Conservation (phyloP, 306 rosid species). For the Abrus precatorius region DNA sequence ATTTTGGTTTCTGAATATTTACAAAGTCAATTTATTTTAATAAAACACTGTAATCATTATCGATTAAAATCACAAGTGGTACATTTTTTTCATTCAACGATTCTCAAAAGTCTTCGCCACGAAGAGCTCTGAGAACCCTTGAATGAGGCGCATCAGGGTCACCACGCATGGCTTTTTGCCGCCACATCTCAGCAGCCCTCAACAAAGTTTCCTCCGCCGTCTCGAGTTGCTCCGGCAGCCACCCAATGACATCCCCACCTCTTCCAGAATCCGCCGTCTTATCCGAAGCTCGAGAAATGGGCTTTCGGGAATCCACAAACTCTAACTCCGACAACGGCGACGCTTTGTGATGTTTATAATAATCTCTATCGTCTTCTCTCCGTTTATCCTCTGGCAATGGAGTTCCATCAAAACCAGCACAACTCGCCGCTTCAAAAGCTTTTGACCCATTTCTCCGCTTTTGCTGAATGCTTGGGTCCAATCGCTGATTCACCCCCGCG, state of each 20-base stretch:
- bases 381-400: slow-evolving; percentile 61
- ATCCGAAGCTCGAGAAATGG: slow-evolving; percentile 51
- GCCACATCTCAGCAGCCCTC: slow-evolving; percentile 75
- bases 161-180: slow-evolving; percentile 69
- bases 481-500: slow-evolving; percentile 53
- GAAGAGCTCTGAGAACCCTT: slow-evolving; percentile 70
- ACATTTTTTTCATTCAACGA: neutral
- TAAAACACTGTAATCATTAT: neutral
- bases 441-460: slow-evolving; percentile 45
- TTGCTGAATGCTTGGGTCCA: slow-evolving; percentile 64
- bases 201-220: slow-evolving; percentile 80
- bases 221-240: slow-evolving; percentile 86
- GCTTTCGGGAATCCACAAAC: slow-evolving; percentile 74
- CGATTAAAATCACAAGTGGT: slow-evolving; percentile 1
- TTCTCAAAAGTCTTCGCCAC: slow-evolving; percentile 66
- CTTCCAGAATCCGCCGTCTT: slow-evolving; percentile 52
- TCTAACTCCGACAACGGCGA: slow-evolving; percentile 82
- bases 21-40: neutral
- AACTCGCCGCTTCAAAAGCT: slow-evolving; percentile 56
- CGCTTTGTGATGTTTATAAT: slow-evolving; percentile 70
- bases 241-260: slow-evolving; percentile 55
- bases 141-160: slow-evolving; percentile 80
- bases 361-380: slow-evolving; percentile 54
- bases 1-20: neutral
- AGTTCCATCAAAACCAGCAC: slow-evolving; percentile 69